phyloP scores from a whole-genome alignment of 306 rosid genomes.

The Astragalus glycyphyllos region DNA sequence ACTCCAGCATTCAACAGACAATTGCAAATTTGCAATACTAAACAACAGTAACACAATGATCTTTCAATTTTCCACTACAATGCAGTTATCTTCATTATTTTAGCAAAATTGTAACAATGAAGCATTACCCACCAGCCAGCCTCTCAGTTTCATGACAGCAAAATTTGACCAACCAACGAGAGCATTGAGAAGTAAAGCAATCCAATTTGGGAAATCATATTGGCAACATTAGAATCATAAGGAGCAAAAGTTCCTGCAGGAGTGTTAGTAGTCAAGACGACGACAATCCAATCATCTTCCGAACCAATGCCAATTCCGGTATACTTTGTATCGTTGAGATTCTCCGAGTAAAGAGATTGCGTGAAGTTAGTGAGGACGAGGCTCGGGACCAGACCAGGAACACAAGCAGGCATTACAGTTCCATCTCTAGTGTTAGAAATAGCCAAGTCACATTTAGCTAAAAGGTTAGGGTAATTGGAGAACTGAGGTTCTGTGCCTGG shows the following conservation, averaged over 20 bases:
- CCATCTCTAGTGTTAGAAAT: constrained; percentile 83
- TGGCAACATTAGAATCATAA: constrained; percentile 43
- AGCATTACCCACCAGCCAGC: constrained; percentile 34
- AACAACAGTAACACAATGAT: constrained; percentile 32
- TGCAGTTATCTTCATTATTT: constrained; percentile 22
- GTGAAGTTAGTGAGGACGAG: constrained; percentile 85
- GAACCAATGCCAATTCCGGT: constrained; percentile 81
- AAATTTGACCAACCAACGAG: constrained; percentile 52
- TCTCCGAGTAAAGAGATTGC: constrained; percentile 66
- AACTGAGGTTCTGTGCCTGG: constrained; percentile 90
- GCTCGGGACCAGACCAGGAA: constrained; percentile 64
- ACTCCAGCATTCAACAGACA: constrained; percentile 28
- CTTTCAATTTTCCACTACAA: constrained; percentile 34
- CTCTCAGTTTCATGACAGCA: constrained; percentile 54
- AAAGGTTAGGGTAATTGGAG: constrained; percentile 66
- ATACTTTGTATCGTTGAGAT: constrained; percentile 73
- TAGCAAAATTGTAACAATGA: constrained; percentile 43
- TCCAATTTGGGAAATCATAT: constrained; percentile 52
- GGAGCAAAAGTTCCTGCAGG: constrained; percentile 75
- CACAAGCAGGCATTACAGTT: constrained; percentile 76
- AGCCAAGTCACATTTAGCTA: constrained; percentile 72
- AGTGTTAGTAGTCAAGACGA: constrained; percentile 71
- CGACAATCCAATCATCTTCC: constrained; percentile 81
- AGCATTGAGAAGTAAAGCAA: constrained; percentile 51
- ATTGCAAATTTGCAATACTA: constrained; percentile 29